Conservation (phyloP, 345 rosid genomes). For the Hibiscus trionum region DNA sequence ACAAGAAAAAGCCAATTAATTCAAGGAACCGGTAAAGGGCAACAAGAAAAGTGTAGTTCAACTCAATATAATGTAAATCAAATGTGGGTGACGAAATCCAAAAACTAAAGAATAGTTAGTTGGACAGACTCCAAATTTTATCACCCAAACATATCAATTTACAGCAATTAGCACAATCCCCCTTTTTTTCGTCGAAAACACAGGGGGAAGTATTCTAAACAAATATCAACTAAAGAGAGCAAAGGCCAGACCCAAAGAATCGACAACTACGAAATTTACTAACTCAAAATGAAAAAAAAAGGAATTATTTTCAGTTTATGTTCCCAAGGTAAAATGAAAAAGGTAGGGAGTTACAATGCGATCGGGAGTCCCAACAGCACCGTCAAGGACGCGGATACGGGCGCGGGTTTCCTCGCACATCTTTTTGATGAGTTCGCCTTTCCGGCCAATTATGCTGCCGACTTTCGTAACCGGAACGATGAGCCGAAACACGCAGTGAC, state of each 20-base stretch:
- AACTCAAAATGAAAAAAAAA: too few relatives aligned
- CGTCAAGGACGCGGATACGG: conserved; percentile 75
- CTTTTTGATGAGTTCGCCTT: conserved; percentile 82
- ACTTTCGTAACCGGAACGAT: conserved; percentile 69
- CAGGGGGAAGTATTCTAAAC: not conserved
- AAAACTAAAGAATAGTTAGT: not conserved
- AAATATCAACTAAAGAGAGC: not conserved
- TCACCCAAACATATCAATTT: not conserved
- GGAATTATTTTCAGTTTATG: too few relatives aligned
- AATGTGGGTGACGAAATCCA: not conserved
- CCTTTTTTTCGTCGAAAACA: too few relatives aligned
- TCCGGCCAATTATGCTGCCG: conserved; percentile 81
- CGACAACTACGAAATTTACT: not conserved
- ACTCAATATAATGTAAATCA: not conserved
- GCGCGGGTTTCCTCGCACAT: conserved; percentile 87
- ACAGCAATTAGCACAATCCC: too few relatives aligned
- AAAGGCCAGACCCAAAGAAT: not conserved
- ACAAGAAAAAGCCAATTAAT: not conserved
- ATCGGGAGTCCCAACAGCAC: conserved; percentile 50
- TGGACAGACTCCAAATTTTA: not conserved
- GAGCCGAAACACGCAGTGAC: conserved; percentile 69
- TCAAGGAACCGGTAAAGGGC: not conserved
- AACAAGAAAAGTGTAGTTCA: not conserved
- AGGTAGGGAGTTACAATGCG: conserved; percentile 44
- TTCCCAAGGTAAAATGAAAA: not conserved